Percentiles rank a stretch among this genome's conserved stretches.
Evolutionary conservation across 169 alveolate species (phyloP).

Genomic region (Plasmodium fragile): DNA sequence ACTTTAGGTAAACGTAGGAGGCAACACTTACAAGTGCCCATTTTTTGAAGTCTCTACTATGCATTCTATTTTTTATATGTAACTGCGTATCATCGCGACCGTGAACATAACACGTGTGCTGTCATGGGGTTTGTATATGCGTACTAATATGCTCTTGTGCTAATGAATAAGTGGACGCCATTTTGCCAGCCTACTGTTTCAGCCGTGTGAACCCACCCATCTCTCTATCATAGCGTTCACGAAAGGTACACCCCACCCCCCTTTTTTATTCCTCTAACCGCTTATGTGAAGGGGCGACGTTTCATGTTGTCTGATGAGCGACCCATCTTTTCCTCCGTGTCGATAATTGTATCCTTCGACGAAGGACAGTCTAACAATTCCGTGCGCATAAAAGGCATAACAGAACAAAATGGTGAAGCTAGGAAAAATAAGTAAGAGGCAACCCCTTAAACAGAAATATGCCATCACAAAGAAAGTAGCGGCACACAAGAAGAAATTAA

Average conservation of each 20-base stretch:
- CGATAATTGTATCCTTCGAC: neutral
- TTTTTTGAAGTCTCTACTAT: neutral
- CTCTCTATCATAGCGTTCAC: neutral
- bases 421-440: constrained; percentile 42
- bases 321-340: neutral
- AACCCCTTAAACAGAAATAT: constrained; percentile 64
- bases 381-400: neutral
- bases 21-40: neutral
- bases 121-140: neutral
- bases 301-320: neutral
- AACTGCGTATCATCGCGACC: neutral
- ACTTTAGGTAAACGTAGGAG: neutral
- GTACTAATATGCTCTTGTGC: neutral
- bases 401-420: constrained; percentile 46
- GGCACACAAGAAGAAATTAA: constrained; percentile 63
- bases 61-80: neutral
- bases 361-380: neutral
- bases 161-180: neutral
- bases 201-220: neutral
- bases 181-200: neutral
- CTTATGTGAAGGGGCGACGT: neutral
- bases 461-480: constrained; percentile 54
- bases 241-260: neutral
- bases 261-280: neutral
- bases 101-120: neutral